Evolutionary conservation across 139 green algal species (phyloP), one percentile per base, ranked within the genome.

Genomic region (Chara braunii): DNA sequence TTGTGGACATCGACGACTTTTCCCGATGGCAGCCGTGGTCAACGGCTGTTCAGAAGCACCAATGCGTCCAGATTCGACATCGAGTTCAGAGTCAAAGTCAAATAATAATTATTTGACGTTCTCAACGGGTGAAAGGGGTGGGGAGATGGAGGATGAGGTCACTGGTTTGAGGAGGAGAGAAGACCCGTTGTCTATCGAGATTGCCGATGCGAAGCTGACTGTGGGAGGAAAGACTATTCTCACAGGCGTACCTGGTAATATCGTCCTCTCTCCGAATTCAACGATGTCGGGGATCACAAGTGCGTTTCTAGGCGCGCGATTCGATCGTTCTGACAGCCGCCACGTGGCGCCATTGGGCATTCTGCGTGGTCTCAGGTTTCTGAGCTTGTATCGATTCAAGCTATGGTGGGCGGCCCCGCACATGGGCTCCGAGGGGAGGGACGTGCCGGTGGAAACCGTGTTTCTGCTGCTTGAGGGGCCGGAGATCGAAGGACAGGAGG

Each of bases 381-480:
- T 60, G 37, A 22, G 23, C 58, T 67, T 43, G 43, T 57, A 42
- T 11, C 58, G 58, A 43, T 67, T 67, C 58, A 67, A 67, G 58
- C 40, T 67, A 2, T 67, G 58, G 58, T 67, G 58, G 58, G 56
- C 56, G 58, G 43, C 58, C 7, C 58, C 55, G 37, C 23, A 30
- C n/a, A 63, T 64, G 22, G 58, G 58, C 7, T 45, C 43, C 3
- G 32, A n/a, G 26, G 58, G 18, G 26, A 32, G 37, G 7, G 37
- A 67, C 11, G 23, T 67, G 2, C 58, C 58, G 29, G 23, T 31
- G 14, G 58, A 67, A 44, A 67, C 58, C n/a, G 43, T 59, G 58
- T 67, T 67, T n/a, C 48, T 67, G n/a, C 31, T 64, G 24, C 14
- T 53, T 35, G 28, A 64, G 55, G n/a, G n/a, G n/a, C n/a, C n/a